Percentiles rank a stretch among this genome's conserved stretches.
Evolutionary conservation across 805 yeast genomes (phyloP).

Genomic region (Wickerhamomyces queroliae): DNA sequence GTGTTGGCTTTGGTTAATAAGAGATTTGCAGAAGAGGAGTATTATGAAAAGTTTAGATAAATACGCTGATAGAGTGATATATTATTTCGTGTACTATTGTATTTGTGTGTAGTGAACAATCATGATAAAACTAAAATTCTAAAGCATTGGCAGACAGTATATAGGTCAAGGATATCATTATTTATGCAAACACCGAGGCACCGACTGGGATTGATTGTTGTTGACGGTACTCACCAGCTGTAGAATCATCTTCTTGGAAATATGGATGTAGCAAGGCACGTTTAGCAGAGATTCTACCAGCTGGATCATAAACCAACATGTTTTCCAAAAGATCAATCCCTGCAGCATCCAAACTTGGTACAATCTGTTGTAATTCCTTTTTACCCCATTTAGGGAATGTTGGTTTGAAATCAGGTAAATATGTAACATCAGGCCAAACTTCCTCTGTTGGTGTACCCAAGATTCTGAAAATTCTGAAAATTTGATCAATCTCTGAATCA

Average conservation of each 20-base stretch:
- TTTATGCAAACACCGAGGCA: slow-evolving; percentile 20
- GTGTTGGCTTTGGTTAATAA: slow-evolving; percentile 50
- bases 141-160: not conserved
- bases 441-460: slow-evolving; percentile 94
- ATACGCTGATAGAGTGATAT: not conserved
- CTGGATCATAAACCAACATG: slow-evolving; percentile 87
- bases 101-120: too few species aligned
- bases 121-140: not conserved
- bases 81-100: too few species aligned
- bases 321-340: slow-evolving; percentile 81
- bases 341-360: slow-evolving; percentile 73
- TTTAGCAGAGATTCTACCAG: slow-evolving; percentile 88
- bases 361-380: slow-evolving; percentile 62
- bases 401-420: slow-evolving; percentile 88
- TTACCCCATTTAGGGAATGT: slow-evolving; percentile 89
- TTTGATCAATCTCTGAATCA: slow-evolving; percentile 95
- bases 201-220: slow-evolving; percentile 24
- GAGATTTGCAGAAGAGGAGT: slow-evolving; percentile 70
- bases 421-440: slow-evolving; percentile 89
- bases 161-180: not conserved
- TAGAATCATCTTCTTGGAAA: slow-evolving; percentile 50
- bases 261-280: slow-evolving; percentile 88
- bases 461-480: slow-evolving; percentile 84
- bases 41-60: slow-evolving; percentile 54
- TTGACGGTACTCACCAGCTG: slow-evolving; percentile 21